Evolutionary conservation across 2,329 filamentous ascomycete species (phyloP).

Genomic region (Scedosporium boydii): DNA sequence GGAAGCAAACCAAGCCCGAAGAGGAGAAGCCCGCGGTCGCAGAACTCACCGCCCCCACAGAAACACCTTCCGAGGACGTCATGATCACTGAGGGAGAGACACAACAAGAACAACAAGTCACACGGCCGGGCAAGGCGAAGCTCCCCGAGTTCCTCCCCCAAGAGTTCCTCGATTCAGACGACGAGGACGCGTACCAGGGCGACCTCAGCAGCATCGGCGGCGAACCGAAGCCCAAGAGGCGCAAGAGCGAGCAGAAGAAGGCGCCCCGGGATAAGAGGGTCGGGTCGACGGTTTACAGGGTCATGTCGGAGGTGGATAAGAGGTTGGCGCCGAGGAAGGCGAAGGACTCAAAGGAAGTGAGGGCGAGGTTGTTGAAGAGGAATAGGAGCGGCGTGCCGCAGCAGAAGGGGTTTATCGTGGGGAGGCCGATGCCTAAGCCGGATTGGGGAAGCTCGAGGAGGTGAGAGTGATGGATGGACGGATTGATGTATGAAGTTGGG

Average conservation of each 20-base stretch:
- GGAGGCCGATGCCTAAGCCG: not conserved
- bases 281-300: slow-evolving; percentile 45
- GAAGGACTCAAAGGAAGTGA: slow-evolving; percentile 31
- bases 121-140: not conserved
- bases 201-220: slow-evolving; percentile 9
- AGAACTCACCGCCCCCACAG: not conserved
- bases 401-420: slow-evolving; percentile 34
- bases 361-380: slow-evolving; percentile 35
- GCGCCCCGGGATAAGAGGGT: slow-evolving; percentile 36
- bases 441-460: slow-evolving; percentile 6
- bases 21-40: slow-evolving; percentile 1
- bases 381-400: slow-evolving; percentile 25
- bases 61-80: slow-evolving; percentile 7
- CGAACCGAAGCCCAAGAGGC: not conserved
- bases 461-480: not conserved
- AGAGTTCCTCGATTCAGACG: slow-evolving; percentile 41
- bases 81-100: slow-evolving; percentile 11
- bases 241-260: slow-evolving; percentile 11
- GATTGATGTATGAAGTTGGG: not conserved
- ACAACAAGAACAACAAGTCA: slow-evolving; percentile 8
- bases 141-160: slow-evolving; percentile 40
- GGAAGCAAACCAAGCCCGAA: slow-evolving; percentile 22
- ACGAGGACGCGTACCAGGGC: slow-evolving; percentile 16
- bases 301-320: slow-evolving; percentile 32
- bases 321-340: slow-evolving; percentile 38